Conservation (phyloP, 805 yeast genomes). For the Starmerella bombi region DNA sequence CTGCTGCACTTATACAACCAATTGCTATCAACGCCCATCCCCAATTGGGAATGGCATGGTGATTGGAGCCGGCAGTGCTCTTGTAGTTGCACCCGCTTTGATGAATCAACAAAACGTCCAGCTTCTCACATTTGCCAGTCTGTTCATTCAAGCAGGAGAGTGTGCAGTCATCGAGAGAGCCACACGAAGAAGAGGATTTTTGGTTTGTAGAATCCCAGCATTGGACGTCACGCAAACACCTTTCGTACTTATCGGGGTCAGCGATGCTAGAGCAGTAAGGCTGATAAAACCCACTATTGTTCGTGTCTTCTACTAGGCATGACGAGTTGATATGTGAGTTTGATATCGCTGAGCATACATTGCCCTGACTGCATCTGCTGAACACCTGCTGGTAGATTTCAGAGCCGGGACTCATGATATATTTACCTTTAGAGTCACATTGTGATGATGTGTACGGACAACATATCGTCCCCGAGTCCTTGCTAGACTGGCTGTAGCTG, state of each 20-base stretch:
- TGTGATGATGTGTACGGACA: constrained; percentile 25
- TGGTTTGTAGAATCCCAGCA: constrained; percentile 5
- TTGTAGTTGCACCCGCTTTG: not conserved
- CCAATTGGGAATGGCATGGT: not conserved
- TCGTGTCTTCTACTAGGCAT: constrained; percentile 8
- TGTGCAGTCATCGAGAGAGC: constrained; percentile 1
- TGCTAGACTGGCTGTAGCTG: not conserved
- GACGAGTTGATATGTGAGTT: constrained; percentile 23
- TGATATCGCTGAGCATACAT: constrained; percentile 26
- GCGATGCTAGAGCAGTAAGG: constrained; percentile 1
- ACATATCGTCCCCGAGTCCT: constrained; percentile 21
- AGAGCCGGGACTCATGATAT: constrained; percentile 30
- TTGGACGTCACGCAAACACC: constrained; percentile 7
- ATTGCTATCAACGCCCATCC: not conserved
- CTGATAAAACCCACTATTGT: not conserved
- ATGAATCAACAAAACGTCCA: not conserved
- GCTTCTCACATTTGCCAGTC: constrained; percentile 1
- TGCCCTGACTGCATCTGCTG: constrained; percentile 28
- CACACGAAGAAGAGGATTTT: constrained; percentile 2
- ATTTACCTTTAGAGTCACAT: constrained; percentile 28
- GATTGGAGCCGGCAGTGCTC: no score
- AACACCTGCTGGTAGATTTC: constrained; percentile 23
- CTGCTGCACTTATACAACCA: not conserved
- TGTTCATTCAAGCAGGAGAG: constrained; percentile 3
- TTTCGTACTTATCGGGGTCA: not conserved